Base-by-base conservation (phyloP, 257 asterid species). In the Solanum habrochaites region DNA sequence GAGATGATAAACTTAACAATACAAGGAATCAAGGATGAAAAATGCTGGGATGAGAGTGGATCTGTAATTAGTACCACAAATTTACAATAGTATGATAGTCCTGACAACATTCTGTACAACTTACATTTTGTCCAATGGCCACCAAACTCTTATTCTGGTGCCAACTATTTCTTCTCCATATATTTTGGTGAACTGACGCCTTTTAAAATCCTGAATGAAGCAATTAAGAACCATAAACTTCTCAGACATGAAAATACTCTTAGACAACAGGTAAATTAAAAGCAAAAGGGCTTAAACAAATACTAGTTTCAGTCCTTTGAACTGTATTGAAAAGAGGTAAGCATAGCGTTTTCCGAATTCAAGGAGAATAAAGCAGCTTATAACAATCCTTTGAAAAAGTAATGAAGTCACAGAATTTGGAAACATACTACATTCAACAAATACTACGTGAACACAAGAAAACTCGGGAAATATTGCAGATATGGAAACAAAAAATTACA, bases 91-190 rank as follows among this genome's bases (percentile, higher is more conserved):
- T 32, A 35, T 21, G 52, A 60, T 5, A 69, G 49, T 20, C 42
- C 60, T 20, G 86, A 86, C 86, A 49, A 23, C 83, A 73, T 64
- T 82, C 39, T 60, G 75, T 77, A 89, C 80, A 67, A 88, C 93
- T 87, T 89, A 94, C 95, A 27, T 45, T 70, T 75, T 85, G 90
- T 86, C 93, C 86, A 88, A 42, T 64, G 94, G 91, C 91, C 96
- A 91, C 92, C 90, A 92, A 83, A 94, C 92, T 82, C 91, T 92
- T 74, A 94, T 91, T 80, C 87, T 88, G 85, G 88, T 85, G 70
- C 92, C 96, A 86, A 92, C 88, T 81, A 94, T 67, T 82, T 92
- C 94, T 85, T 89, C 93, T 84, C 91, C 92, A 69, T 90, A 85
- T 21, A 64, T 86, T 83, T 90, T 88, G 86, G 37, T 83, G 85